Conservation (phyloP, 2,329 filamentous ascomycete species). For the Delphinella strobiligena region DNA sequence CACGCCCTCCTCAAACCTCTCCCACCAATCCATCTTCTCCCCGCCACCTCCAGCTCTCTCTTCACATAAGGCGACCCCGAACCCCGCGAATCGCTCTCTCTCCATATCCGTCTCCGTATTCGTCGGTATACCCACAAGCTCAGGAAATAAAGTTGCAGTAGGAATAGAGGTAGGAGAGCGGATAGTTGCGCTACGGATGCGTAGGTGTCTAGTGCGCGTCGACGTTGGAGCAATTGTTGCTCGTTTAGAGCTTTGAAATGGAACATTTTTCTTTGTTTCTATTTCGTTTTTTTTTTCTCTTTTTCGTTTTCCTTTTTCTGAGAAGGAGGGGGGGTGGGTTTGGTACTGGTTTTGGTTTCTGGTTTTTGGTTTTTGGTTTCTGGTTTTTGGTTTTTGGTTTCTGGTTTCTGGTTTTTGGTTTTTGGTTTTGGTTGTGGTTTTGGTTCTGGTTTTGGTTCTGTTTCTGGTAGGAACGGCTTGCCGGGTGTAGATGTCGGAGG, state of each 20-base stretch:
- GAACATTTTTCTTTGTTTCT: constrained; percentile 24
- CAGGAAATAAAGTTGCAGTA: constrained; percentile 30
- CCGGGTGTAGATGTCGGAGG: too few relatives aligned
- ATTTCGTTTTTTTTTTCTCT: not conserved
- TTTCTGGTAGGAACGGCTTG: too few relatives aligned
- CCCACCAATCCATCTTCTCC: constrained; percentile 16
- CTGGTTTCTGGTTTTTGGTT: too few relatives aligned
- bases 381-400: too few relatives aligned
- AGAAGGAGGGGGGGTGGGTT: too few relatives aligned
- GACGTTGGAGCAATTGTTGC: constrained; percentile 37
- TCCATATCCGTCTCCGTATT: constrained; percentile 9
- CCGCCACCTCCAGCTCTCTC: constrained; percentile 15
- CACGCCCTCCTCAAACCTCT: constrained; percentile 14
- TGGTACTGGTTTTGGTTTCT: too few relatives aligned
- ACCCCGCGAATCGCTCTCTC: too few relatives aligned
- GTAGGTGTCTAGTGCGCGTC: constrained; percentile 42
- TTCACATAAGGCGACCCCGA: constrained; percentile 32
- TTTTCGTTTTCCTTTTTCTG: too few relatives aligned
- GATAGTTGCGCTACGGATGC: constrained; percentile 45
- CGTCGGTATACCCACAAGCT: constrained; percentile 18
- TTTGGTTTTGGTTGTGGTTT: too few relatives aligned
- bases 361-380: too few relatives aligned
- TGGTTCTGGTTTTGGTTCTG: too few relatives aligned
- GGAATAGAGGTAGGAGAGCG: constrained; percentile 32
- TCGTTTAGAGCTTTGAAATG: constrained; percentile 40